Base-by-base conservation (phyloP, 805 yeast species). In the Candida gorgasii region DNA sequence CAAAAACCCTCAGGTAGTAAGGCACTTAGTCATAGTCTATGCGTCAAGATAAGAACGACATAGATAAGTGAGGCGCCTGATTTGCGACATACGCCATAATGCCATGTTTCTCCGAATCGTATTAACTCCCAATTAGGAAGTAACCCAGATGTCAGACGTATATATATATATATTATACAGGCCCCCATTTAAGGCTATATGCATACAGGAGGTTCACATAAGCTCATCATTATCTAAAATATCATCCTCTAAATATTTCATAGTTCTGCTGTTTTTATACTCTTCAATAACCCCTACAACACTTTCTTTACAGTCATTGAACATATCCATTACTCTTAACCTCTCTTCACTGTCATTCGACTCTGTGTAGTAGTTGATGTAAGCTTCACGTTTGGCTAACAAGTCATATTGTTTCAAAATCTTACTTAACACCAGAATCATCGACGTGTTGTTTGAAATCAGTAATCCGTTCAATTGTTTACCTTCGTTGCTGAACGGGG, bases 391-490 rank as follows among this genome's bases (percentile, higher is more conserved):
- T 35, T 79, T 78, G 54, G 86, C 86, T 42, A 93, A 75, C 36
- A 81, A 76, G 53, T 92, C 97, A 61, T 83, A 93, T 52, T 89
- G 92, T 38, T 72, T 75, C 23, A 89, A 72, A 0, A 86, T 80
- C 48, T 82, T 80, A 23, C 76, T 73, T 45, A 93, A 73, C 13
- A 89, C 67, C 11, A 80, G 74, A 2, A 82, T 74, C 8, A 92
- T 79, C 1, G 89, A 79, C 0, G 97, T 83, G 40, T 86, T 80
- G 61, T 93, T 93, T 4, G 95, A 78, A 17, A 93, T 68, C 81
- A 85, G 87, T 49, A 89, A 70, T 1, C 98, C 98, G 51, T 82
- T 83, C 3, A 87, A 48, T 18, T 43, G 45, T 15, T 73, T 69
- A 14, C 72, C 67, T n/a, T 24, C 29, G 6, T 75, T 67, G 7